A percentile compares a stretch with the other conserved stretches of the same genome.
These are phyloP conservation scores for Cystobasidium pallidum DNA, from an alignment of 1,284 basidiomycete genomes.

Conservation along the genomic window DNA sequence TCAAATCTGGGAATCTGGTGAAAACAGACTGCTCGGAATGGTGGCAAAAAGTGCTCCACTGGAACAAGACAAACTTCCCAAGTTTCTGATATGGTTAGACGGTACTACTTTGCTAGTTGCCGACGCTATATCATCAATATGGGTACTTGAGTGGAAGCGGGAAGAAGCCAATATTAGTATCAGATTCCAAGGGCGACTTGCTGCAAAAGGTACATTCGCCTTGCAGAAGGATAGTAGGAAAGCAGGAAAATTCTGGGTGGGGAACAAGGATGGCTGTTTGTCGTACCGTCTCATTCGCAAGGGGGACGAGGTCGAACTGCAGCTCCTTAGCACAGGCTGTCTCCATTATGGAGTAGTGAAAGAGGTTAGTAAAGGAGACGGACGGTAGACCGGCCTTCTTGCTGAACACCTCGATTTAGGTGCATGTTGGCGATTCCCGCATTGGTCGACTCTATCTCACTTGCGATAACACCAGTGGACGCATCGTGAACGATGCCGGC, in stretches of 20 bases:
- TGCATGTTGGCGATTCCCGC: not conserved
- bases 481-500: constrained; percentile 9
- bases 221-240: not conserved
- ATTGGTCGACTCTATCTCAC: not conserved
- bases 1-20: not conserved
- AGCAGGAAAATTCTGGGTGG: constrained; percentile 14
- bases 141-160: not conserved
- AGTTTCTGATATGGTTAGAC: constrained; percentile 19
- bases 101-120: constrained; percentile 14
- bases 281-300: not conserved
- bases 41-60: not conserved
- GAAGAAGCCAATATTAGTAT: not conserved
- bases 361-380: not conserved
- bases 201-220: constrained; percentile 1
- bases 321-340: not conserved
- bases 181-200: not conserved
- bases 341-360: constrained; percentile 15
- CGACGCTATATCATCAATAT: constrained; percentile 16
- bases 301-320: not conserved
- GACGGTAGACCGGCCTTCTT: no score
- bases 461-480: constrained; percentile 14
- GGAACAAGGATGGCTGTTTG: constrained; percentile 10
- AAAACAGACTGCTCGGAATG: not conserved
- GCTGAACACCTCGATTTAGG: not conserved
- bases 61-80: constrained; percentile 4